These are phyloP conservation scores for Podospora pseudopauciseta DNA, from an alignment of 495 filamentous ascomycete genomes.

Conservation along the genomic window DNA sequence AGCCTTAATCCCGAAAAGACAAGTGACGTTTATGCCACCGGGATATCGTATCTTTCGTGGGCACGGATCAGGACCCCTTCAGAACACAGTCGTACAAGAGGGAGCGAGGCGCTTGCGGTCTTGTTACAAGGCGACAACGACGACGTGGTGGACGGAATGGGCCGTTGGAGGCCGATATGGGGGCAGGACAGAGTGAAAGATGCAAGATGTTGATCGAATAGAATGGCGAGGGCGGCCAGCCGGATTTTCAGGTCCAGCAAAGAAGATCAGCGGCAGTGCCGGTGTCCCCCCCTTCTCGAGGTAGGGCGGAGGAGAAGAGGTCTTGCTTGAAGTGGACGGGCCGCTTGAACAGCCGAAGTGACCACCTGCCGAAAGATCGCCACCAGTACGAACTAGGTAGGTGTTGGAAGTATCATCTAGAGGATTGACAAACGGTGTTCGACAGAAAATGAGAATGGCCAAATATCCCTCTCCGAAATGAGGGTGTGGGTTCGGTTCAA, in stretches of 20 bases:
- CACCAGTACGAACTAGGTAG: not conserved
- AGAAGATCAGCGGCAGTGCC: conserved; percentile 16
- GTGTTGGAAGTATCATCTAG: not conserved
- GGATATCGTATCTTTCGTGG: not conserved
- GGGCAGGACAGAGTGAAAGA: not conserved
- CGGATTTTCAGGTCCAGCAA: conserved; percentile 2
- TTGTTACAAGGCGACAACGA: not conserved
- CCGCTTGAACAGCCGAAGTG: not conserved
- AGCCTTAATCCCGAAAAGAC: not conserved
- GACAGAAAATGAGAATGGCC: not conserved
- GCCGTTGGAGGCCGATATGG: not conserved
- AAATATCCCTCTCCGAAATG: not conserved
- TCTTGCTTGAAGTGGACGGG: not conserved
- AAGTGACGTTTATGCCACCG: conserved; percentile 5
- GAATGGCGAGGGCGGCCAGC: conserved; percentile 9
- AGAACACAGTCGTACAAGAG: conserved; percentile 16
- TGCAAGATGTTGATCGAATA: not conserved
- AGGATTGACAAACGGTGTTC: not conserved
- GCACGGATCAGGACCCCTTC: not conserved
- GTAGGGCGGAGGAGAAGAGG: not conserved
- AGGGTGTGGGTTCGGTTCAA: conserved; percentile 4
- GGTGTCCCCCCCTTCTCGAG: conserved; percentile 1
- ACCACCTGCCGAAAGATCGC: not conserved
- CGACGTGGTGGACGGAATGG: not conserved
- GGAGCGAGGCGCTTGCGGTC: not conserved